These are phyloP conservation scores for Alisma plantagoaquatica DNA, from an alignment of 106 monocot species.

Conservation along the genomic window DNA sequence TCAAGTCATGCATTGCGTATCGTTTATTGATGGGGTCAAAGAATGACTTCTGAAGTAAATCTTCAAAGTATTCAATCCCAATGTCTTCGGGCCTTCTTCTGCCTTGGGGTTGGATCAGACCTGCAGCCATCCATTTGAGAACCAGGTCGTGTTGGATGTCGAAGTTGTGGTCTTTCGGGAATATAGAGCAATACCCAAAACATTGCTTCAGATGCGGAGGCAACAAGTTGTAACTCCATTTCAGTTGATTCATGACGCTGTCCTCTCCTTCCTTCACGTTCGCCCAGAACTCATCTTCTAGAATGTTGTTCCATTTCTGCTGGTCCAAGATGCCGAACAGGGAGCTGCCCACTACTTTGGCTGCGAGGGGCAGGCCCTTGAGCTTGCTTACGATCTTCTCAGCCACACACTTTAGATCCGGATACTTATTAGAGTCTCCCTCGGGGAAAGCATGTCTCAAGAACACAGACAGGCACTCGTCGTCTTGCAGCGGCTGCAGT, in stretches of 20 bases:
- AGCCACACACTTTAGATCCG: background rate
- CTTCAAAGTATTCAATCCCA: constrained; percentile 3
- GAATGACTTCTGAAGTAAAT: background rate
- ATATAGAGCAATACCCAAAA: constrained; percentile 37
- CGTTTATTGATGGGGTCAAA: constrained; percentile 1
- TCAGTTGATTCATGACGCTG: constrained; percentile 16
- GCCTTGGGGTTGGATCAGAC: constrained; percentile 17
- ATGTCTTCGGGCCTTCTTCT: constrained; percentile 4
- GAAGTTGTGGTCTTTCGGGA: constrained; percentile 29
- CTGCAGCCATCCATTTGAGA: constrained; percentile 32
- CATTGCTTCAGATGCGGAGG: constrained; percentile 34
- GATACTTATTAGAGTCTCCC: background rate
- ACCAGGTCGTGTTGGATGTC: constrained; percentile 14
- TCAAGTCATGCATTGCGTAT: too few relatives aligned
- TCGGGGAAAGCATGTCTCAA: background rate
- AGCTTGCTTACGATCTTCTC: background rate
- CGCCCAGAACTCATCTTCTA: constrained; percentile 16
- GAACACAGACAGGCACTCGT: constrained; percentile 3
- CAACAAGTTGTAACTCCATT: constrained; percentile 26
- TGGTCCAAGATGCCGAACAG: background rate
- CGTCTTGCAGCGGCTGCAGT: background rate
- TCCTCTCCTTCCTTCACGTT: constrained; percentile 1
- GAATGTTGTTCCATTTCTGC: constrained; percentile 14
- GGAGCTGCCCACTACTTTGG: background rate
- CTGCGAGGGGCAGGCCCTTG: constrained; percentile 2